Conservation (phyloP, 768 basidiomycete genomes). For the Termitomyces titanicus region DNA sequence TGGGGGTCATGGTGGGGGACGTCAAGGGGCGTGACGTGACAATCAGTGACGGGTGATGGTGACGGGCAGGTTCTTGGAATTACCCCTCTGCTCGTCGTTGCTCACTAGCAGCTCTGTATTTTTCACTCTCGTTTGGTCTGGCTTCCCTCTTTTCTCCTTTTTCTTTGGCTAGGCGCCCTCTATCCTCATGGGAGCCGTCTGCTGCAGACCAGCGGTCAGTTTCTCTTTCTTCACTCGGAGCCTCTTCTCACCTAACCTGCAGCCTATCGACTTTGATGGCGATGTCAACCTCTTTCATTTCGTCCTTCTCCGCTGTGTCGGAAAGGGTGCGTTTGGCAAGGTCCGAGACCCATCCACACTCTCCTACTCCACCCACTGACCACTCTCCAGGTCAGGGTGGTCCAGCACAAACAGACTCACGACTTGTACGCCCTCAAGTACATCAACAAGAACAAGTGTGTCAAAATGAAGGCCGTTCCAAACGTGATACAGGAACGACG, state of each 20-base stretch:
- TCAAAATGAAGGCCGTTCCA: constrained; percentile 97
- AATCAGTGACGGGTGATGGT: constrained; percentile 8
- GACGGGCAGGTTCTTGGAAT: background rate
- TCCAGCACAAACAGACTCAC: constrained; percentile 98
- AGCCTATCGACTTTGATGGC: constrained; percentile 95
- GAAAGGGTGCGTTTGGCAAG: constrained; percentile 99
- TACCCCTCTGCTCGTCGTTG: too few relatives aligned
- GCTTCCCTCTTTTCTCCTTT: constrained; percentile 1
- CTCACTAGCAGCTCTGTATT: background rate
- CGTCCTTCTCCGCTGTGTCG: constrained; percentile 90
- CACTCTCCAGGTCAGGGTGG: constrained; percentile 82
- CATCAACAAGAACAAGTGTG: constrained; percentile 97
- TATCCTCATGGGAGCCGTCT: constrained; percentile 70
- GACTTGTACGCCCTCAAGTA: constrained; percentile 98
- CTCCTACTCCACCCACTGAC: constrained; percentile 10
- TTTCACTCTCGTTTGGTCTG: constrained; percentile 8
- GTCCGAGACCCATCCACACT: constrained; percentile 33
- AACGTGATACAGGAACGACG: constrained; percentile 97
- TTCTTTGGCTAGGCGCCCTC: constrained; percentile 2
- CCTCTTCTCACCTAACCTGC: constrained; percentile 1
- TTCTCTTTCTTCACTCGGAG: background rate
- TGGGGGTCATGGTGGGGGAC: constrained; percentile 14
- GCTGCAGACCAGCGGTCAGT: constrained; percentile 77
- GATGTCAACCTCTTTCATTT: constrained; percentile 98
- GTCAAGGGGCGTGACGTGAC: background rate